Evolutionary conservation across 139 green algal species (phyloP), one percentile per base, ranked within the genome.

Genomic region (Trebouxia sp.): DNA sequence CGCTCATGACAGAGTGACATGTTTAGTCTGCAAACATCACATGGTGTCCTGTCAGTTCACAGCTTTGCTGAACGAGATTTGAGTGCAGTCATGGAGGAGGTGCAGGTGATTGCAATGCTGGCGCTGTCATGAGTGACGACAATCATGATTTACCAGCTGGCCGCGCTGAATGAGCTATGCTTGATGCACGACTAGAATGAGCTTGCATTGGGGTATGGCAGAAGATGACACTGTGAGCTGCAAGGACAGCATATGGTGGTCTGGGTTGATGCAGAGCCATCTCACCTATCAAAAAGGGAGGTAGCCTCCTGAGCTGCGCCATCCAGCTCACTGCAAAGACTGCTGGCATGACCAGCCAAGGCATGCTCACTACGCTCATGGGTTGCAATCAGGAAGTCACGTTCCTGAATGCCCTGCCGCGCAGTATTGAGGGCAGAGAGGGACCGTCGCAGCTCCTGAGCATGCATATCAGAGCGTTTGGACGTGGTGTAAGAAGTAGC

Each of bases 331-430:
- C 41, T 32, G 0, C 81, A 83, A 50, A 95, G 69, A 15, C 65
- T 65, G 75, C 85, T 80, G 0, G 89, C 89, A 51, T 91, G 83
- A 10, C 38, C 76, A 32, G 80, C 86, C 48, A 96, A 80, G n/a
- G 83, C 84, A 65, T 89, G 80, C 85, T 96, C 90, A 0, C 87
- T 84, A 15, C 87, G 83, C 76, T 87, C 80, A 48, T 94, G 90
- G 0, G 76, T 83, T 1, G 83, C 66, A 47, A 92, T 89, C 1
- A 94, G 56, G 82, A 93, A 94, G 35, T 91, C 83, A 2, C 90
- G 84, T 86, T 94, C 89, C 79, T 91, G 72, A 22, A 91, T 79
- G 12, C 47, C 76, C 15, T 80, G 56, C 38, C 51, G 41, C 8
- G 83, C 83, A 20, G 75, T 32, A 6, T 70, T 38, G 39, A 82